A percentile compares a stretch with the other conserved stretches of the same genome.
Conservation (phyloP, 306 rosid species). For the Rubus idaeus region DNA sequence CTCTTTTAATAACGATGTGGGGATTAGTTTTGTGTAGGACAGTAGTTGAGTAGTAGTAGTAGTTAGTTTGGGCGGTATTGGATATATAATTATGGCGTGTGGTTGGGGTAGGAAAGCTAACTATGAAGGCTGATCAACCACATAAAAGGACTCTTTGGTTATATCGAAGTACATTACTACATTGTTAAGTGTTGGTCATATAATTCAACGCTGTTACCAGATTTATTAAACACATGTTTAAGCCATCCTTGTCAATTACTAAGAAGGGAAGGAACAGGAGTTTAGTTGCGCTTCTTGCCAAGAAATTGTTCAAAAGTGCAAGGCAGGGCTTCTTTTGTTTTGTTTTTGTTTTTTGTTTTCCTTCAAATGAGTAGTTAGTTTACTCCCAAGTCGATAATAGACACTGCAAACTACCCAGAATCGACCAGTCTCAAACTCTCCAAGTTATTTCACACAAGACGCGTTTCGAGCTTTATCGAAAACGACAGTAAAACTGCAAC, state of each 20-base stretch:
- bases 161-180: not conserved
- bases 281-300: not conserved
- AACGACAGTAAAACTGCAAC: not conserved
- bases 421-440: not conserved
- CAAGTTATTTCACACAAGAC: not conserved
- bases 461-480: too few species aligned
- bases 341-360: too few species aligned
- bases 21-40: slow-evolving; percentile 12
- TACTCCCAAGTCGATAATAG: not conserved
- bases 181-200: not conserved
- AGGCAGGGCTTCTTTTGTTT: not conserved
- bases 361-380: too few species aligned
- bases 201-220: too few species aligned
- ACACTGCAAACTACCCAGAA: not conserved
- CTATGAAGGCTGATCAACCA: slow-evolving; percentile 25
- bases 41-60: slow-evolving; percentile 2
- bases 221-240: too few species aligned
- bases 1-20: not conserved
- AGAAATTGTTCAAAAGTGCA: not conserved
- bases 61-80: slow-evolving; percentile 29
- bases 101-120: slow-evolving; percentile 86
- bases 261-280: not conserved
- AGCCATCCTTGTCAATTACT: too few species aligned
- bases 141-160: not conserved
- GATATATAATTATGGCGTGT: slow-evolving; percentile 39